These are phyloP conservation scores for Fusarium sp. DNA, from an alignment of 2,329 filamentous ascomycete species.

Conservation along the genomic window DNA sequence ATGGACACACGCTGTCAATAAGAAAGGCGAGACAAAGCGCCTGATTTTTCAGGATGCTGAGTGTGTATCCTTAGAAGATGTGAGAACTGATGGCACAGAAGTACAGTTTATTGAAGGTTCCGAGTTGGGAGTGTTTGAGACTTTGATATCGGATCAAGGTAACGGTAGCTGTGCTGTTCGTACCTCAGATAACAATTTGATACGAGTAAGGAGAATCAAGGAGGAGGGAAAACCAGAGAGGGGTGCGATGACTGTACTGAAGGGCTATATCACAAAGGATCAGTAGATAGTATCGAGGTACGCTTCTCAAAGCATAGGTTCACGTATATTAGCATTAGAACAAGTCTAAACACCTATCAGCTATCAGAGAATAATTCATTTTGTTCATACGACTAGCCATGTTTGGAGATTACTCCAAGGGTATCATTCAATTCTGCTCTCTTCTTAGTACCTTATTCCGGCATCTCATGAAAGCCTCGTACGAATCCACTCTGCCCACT, in stretches of 20 bases:
- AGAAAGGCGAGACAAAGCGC: conserved; percentile 50
- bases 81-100: background rate
- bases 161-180: conserved; percentile 46
- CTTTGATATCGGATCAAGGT: conserved; percentile 18
- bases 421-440: conserved; percentile 45
- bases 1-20: conserved; percentile 66
- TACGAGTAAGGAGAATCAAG: conserved; percentile 52
- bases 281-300: background rate
- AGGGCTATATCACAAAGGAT: conserved; percentile 9
- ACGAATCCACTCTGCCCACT: conserved; percentile 68
- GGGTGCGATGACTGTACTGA: conserved; percentile 46
- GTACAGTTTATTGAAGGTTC: conserved; percentile 39
- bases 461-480: conserved; percentile 50
- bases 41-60: conserved; percentile 57
- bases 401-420: conserved; percentile 28
- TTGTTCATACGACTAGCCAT: background rate
- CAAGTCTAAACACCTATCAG: background rate
- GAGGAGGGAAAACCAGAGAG: conserved; percentile 53
- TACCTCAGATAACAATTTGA: conserved; percentile 33
- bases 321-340: background rate
- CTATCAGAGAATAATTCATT: background rate
- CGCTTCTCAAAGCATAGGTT: background rate
- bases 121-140: conserved; percentile 14
- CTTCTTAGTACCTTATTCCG: background rate
- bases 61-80: conserved; percentile 28